phyloP scores from a whole-genome alignment of 2,329 filamentous ascomycete species.

The Rasamsonia emersonii region DNA sequence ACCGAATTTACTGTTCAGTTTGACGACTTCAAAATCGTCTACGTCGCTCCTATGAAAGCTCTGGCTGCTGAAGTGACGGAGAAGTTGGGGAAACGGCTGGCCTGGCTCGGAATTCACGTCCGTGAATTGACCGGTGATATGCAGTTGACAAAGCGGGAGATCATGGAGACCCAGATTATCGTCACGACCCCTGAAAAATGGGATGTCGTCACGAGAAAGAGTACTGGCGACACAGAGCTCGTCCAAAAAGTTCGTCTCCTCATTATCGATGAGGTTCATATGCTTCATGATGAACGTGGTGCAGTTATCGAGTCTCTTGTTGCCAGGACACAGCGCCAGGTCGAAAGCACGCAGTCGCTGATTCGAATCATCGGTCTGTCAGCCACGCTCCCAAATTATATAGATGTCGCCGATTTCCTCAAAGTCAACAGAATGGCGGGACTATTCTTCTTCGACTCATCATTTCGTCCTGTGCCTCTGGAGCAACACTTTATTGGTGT shows the following conservation, averaged over 20 bases:
- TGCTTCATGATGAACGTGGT: slow-evolving; percentile 96
- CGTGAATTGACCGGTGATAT: slow-evolving; percentile 96
- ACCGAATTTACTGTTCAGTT: slow-evolving; percentile 73
- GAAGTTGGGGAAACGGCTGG: slow-evolving; percentile 82
- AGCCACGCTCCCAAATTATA: slow-evolving; percentile 90
- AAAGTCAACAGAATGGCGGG: slow-evolving; percentile 91
- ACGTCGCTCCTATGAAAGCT: slow-evolving; percentile 98
- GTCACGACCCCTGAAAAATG: slow-evolving; percentile 98
- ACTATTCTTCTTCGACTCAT: slow-evolving; percentile 92
- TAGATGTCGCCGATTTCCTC: slow-evolving; percentile 94
- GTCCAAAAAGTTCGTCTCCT: slow-evolving; percentile 94
- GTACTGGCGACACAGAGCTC: slow-evolving; percentile 91
- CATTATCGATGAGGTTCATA: slow-evolving; percentile 98
- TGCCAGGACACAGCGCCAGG: slow-evolving; percentile 86
- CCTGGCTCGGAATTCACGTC: slow-evolving; percentile 87
- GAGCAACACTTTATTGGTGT: slow-evolving; percentile 97
- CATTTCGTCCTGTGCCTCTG: slow-evolving; percentile 88
- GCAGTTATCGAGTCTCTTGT: slow-evolving; percentile 94
- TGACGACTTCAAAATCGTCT: slow-evolving; percentile 96
- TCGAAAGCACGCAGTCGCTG: slow-evolving; percentile 94
- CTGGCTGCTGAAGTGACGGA: slow-evolving; percentile 92
- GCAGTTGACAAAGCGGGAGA: slow-evolving; percentile 95
- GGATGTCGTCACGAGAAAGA: slow-evolving; percentile 96
- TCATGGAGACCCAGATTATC: slow-evolving; percentile 92
- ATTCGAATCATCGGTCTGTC: slow-evolving; percentile 95